A percentile compares a stretch with the other conserved stretches of the same genome.
phyloP scores from a whole-genome alignment of 2,329 filamentous ascomycete species.

The Clathrospora elynae region DNA sequence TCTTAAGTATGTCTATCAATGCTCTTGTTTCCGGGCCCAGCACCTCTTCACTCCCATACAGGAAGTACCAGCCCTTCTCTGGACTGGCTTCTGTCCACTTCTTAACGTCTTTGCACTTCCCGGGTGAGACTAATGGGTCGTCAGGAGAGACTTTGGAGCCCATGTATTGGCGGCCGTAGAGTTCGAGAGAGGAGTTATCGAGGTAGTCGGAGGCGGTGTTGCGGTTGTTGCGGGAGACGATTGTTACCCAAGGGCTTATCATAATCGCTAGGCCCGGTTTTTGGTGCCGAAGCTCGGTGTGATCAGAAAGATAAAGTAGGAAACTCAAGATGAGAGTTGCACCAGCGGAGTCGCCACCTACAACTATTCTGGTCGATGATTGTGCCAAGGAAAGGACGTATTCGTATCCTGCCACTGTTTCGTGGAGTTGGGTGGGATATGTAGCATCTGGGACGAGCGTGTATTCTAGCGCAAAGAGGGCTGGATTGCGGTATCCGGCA shows the following conservation, averaged over 20 bases:
- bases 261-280: constrained; percentile 68
- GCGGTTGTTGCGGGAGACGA: constrained; percentile 69
- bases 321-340: constrained; percentile 75
- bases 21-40: constrained; percentile 71
- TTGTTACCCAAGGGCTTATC: constrained; percentile 80
- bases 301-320: constrained; percentile 67
- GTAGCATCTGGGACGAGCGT: constrained; percentile 75
- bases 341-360: constrained; percentile 81
- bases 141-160: constrained; percentile 56
- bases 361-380: constrained; percentile 67
- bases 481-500: constrained; percentile 73
- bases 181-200: constrained; percentile 66
- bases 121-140: constrained; percentile 70
- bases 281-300: constrained; percentile 50
- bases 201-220: constrained; percentile 78
- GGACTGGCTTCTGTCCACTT: constrained; percentile 73
- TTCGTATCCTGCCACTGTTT: constrained; percentile 72
- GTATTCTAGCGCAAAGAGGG: constrained; percentile 80
- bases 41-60: constrained; percentile 78
- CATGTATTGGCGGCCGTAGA: constrained; percentile 73
- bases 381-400: constrained; percentile 66
- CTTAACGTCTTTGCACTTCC: constrained; percentile 66
- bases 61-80: constrained; percentile 68
- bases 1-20: constrained; percentile 62
- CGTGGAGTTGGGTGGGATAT: constrained; percentile 74